These are phyloP conservation scores for Hyaloscypha finlandica DNA, from an alignment of 495 filamentous ascomycete genomes.

Conservation along the genomic window DNA sequence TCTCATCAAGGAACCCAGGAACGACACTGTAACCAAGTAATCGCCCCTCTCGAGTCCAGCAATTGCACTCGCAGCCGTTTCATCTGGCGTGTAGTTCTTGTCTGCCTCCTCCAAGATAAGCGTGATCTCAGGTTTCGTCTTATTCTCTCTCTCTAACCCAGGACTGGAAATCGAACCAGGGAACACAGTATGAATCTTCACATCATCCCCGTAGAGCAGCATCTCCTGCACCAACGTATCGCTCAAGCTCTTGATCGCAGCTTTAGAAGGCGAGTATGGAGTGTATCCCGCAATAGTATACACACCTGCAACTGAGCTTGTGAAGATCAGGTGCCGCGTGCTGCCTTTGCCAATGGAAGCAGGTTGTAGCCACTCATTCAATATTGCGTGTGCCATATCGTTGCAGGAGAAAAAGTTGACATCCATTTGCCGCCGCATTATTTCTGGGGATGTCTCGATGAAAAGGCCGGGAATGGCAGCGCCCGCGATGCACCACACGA, in stretches of 20 bases:
- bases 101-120: constrained; percentile 80
- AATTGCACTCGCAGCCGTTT: constrained; percentile 72
- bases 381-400: constrained; percentile 75
- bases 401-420: constrained; percentile 89
- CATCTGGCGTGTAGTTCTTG: constrained; percentile 72
- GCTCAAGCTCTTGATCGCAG: constrained; percentile 78
- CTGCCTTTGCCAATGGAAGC: constrained; percentile 34
- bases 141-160: constrained; percentile 76
- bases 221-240: constrained; percentile 85
- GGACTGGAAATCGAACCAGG: constrained; percentile 80
- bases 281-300: constrained; percentile 80
- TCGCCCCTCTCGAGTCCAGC: constrained; percentile 76
- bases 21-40: constrained; percentile 72
- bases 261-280: constrained; percentile 83
- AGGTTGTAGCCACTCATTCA: constrained; percentile 61
- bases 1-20: constrained; percentile 69
- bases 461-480: constrained; percentile 76
- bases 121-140: constrained; percentile 79
- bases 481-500: constrained; percentile 93
- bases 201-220: constrained; percentile 71
- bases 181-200: constrained; percentile 81
- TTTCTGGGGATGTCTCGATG: constrained; percentile 65
- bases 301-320: constrained; percentile 75
- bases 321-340: constrained; percentile 80
- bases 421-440: constrained; percentile 78